Evolutionary conservation across 441 rosid genomes (phyloP), one percentile per base, ranked within the genome.

Genomic region (Gossypium schwendimanii): DNA sequence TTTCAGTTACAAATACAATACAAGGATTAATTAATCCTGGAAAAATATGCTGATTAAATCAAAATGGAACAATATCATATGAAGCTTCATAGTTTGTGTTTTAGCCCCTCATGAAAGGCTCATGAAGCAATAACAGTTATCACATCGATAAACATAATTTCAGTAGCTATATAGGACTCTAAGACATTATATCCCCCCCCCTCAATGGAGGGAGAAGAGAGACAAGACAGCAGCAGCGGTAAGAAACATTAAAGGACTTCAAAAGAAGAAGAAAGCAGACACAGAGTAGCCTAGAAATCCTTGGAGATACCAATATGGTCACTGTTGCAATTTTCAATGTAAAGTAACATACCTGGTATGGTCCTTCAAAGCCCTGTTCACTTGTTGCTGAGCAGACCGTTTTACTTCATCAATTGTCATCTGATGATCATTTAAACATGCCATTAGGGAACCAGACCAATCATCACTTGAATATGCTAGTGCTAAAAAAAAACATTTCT

Each of bases 381-480:
- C 93, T 82, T 92, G 97, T 75, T 93, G 88, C 79, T 91, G 99
- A 75, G 99, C 99, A 84, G 89, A 88, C 67, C 98, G 98, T 87
- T 86, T 93, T 24, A 93, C 97, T 81, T 76, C 99, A 87, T 96
- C 93, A 83, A 93, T 91, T 49, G 99, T 96, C 93, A 89, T 93
- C 99, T 96, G 80, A 75, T 24, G 73, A 73, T 44, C 61, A 75
- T 8, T 74, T 54, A 57, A 14, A 26, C 45, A 76, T 15, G 44
- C 7, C 24, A 11, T 69, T 36, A 80, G 73, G 15, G 20, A 69
- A 80, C 63, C 54, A 73, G 41, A 80, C 63, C 59, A 75, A 47
- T 75, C 59, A 80, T 54, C 70, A 36, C 69, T 61, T 33, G 63
- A 77, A 24, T 45, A 66, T 63, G 54, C 69, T 9, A 55, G 36